A percentile compares a stretch with the other conserved stretches of the same genome.
Evolutionary conservation across 257 asterid species (phyloP).

Genomic region (Cynanchum wilfordii): DNA sequence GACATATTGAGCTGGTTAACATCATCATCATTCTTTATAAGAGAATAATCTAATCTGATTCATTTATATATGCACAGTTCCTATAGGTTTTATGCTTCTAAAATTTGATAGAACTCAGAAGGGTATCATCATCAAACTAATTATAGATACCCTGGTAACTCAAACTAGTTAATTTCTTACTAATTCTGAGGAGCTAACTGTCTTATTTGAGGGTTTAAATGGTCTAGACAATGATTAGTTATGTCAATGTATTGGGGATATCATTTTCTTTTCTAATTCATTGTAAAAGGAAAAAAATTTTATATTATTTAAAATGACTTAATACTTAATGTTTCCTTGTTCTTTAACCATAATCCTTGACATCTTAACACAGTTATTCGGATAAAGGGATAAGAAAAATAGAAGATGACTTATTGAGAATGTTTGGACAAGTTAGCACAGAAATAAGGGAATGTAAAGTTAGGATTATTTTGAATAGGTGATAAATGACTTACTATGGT

Average conservation of each 20-base stretch:
- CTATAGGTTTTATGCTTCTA: neutral
- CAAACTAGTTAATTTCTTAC: neutral
- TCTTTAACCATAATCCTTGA: neutral
- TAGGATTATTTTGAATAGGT: neutral
- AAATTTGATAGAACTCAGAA: neutral
- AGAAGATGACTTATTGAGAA: neutral
- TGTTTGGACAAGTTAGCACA: neutral
- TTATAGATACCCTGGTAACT: neutral
- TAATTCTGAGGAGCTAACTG: neutral
- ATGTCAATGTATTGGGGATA: neutral
- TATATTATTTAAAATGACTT: neutral
- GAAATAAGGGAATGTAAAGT: conserved; percentile 3
- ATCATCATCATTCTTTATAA: neutral
- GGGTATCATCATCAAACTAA: neutral
- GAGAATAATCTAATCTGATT: neutral
- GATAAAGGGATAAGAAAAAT: neutral
- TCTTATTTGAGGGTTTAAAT: neutral
- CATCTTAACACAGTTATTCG: neutral
- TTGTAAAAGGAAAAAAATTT: neutral
- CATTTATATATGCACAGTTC: neutral
- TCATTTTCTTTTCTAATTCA: neutral
- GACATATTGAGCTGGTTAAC: neutral
- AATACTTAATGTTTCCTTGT: neutral
- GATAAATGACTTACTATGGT: neutral
- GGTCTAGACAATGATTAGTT: neutral